Evolutionary conservation across 2,329 filamentous ascomycete species (phyloP), one percentile per base, ranked within the genome.

Genomic region (Curvularia hawaiiensis): DNA sequence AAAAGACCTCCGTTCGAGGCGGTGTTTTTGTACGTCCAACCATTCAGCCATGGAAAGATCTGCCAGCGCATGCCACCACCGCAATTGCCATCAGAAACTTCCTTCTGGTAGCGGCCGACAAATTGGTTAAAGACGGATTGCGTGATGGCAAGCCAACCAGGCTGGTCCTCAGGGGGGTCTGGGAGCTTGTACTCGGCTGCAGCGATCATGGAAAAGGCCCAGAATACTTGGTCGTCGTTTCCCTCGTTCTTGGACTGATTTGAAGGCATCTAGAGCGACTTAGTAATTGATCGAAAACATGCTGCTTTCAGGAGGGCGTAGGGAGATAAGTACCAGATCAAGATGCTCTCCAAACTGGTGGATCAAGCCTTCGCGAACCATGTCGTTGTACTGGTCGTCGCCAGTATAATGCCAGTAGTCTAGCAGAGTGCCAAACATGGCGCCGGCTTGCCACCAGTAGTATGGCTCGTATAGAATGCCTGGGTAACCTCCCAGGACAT

Each of bases 401-500:
- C 87, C 88, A 0, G 90, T 94, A 72, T 91, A 91, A 71, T 88
- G 90, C 90, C 90, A 96, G 74, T 95, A 95, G 68, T 95, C 90
- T 52, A 96, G 82, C 61, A 95, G 79, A 2, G 88, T 81, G 57
- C 83, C 84, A 68, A 85, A 85, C 80, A 93, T 86, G 55, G 89
- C 89, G 51, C 90, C 90, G 11, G 82, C 88, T 77, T 90, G 89
- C 90, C 87, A 92, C 83, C 82, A 85, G 71, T 83, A 84, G 64
- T 84, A 83, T 18, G 84, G 84, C 65, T 24, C 82, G 78, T 50
- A 85, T 60, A 70, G 20, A 18, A 73, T 57, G 50, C 67, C 65
- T 10, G 66, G 80, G 39, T 82, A 83, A 1, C 82, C 80, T 20
- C 79, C 77, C 18, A 66, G 58, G 16, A 67, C 59, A 44, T 64